phyloP scores from a whole-genome alignment of 345 rosid genomes.

The Turnera subulata region DNA sequence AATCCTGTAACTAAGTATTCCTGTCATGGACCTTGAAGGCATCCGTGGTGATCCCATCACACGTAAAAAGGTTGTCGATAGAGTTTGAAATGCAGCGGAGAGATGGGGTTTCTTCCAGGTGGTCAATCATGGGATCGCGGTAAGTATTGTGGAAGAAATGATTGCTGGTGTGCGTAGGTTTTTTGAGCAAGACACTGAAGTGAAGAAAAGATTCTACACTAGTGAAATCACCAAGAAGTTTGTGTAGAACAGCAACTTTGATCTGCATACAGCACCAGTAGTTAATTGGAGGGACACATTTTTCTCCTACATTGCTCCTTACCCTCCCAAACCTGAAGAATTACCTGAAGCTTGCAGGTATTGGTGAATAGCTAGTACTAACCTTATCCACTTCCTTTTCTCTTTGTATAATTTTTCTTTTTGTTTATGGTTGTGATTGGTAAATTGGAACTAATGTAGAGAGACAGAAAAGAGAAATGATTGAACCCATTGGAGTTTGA shows the following conservation, averaged over 20 bases:
- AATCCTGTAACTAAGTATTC: background rate
- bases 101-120: constrained; percentile 20
- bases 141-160: constrained; percentile 15
- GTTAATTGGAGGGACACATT: constrained; percentile 18
- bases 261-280: constrained; percentile 2
- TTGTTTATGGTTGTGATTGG: background rate
- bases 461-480: no score
- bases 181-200: constrained; percentile 18
- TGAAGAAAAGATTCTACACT: constrained; percentile 7
- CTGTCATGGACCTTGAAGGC: constrained; percentile 18
- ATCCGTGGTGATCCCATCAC: background rate
- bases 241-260: constrained; percentile 20
- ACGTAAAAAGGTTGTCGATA: constrained; percentile 16
- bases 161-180: constrained; percentile 6
- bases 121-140: constrained; percentile 17
- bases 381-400: no score
- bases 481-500: no score
- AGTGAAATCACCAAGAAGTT: constrained; percentile 11
- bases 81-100: constrained; percentile 10
- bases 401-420: background rate
- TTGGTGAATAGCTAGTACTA: background rate
- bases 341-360: constrained; percentile 16
- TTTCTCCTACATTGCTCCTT: constrained; percentile 9
- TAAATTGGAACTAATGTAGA: no score
- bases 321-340: constrained; percentile 13